Conservation (phyloP, 2,329 filamentous ascomycete genomes). For the Beauveria sp. region DNA sequence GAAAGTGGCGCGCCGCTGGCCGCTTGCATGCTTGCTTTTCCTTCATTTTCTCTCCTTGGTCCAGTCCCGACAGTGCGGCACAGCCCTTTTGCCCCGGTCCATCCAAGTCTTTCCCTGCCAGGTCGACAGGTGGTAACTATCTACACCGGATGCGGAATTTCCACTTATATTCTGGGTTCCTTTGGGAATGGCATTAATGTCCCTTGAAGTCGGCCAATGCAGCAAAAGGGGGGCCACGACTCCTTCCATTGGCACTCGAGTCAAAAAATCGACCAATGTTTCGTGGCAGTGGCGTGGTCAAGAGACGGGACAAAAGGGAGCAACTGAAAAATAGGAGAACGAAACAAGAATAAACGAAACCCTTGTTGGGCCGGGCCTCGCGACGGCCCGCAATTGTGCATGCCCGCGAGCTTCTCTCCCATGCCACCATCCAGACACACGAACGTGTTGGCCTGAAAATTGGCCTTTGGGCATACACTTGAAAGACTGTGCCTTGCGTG, state of each 20-base stretch:
- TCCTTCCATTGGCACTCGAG: not conserved
- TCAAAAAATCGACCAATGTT: not conserved
- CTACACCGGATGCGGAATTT: not conserved
- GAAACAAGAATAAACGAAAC: not conserved
- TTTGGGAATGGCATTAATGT: not conserved
- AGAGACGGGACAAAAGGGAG: not conserved
- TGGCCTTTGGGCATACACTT: not conserved
- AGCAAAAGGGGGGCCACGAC: not conserved
- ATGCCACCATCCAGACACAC: not conserved
- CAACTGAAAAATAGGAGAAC: not conserved
- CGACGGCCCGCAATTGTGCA: not conserved
- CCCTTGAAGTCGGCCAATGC: conserved; percentile 4
- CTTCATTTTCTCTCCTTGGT: not conserved
- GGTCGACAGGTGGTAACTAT: no score
- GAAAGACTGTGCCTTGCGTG: not conserved
- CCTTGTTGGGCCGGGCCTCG: not conserved
- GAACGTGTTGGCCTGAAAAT: not conserved
- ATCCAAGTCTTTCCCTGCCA: not conserved
- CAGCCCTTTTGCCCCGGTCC: not conserved
- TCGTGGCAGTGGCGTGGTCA: not conserved
- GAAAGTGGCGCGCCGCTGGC: not conserved
- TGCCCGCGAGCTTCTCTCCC: not conserved
- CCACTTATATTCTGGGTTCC: not conserved
- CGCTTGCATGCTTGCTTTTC: not conserved
- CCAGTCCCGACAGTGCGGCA: conserved; percentile 1